Base-by-base conservation (phyloP, 257 asterid genomes). In the Capsicum baccatum region DNA sequence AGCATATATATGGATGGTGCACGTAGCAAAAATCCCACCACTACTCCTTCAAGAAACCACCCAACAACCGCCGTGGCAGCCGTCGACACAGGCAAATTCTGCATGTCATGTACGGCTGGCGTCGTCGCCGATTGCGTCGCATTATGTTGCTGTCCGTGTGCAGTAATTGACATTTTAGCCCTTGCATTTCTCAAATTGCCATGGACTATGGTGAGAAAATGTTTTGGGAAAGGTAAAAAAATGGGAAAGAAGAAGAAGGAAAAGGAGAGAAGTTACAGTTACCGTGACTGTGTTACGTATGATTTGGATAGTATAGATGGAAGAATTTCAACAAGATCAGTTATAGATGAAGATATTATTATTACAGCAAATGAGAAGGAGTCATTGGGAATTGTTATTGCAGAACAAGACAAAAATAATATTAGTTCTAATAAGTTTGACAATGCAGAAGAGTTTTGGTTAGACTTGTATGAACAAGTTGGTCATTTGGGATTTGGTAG, bases 101-200 rank as follows among this genome's bases (percentile, higher is more conserved):
- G 99, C 86, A 89, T 89, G 83, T 92, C 98, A 82, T 96, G 98
- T 91, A 91, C 98, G 50, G 98, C 94, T 79, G 97, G 94, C 42
- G 90, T 89, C 83, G 91, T 96, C 85, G 98, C 98, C 50, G 99
- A 95, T 90, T 96, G 99, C 85, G 96, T 96, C 62, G 99, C 98
- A 21, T 92, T 96, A 35, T 93, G 99, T 84, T 96, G 97, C 86
- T 96, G 99, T 79, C 99, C 99, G 0, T 94, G 97, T 90, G 95
- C 98, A 13, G 94, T 96, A 59, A 94, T 94, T 50, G 91, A 88
- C 88, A 86, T 94, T 16, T 35, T 96, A 67, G 90, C 92, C 21
- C 92, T 96, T 35, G 91, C 98, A 2, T 88, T 96, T 16, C 55
- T 96, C 55, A 94, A 91, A 91, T 87, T 96, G 63, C 99, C 99